Conservation (phyloP, 768 basidiomycete genomes). For the Chalciporus chontae region DNA sequence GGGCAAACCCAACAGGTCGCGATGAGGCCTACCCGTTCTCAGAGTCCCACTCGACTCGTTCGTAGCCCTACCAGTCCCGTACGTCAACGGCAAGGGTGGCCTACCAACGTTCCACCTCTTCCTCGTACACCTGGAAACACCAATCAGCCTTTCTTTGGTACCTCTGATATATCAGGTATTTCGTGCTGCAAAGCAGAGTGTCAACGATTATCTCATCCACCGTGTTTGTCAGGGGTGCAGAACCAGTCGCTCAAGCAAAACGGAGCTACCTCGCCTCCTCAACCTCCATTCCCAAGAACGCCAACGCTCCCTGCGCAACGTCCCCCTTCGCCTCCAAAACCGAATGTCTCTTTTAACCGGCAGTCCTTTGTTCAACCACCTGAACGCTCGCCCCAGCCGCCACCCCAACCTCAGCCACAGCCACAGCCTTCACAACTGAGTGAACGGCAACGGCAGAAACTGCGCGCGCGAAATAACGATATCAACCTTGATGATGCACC, state of each 20-base stretch:
- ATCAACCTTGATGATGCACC: slow-evolving; percentile 43
- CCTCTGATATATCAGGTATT: slow-evolving; percentile 8
- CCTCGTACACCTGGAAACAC: slow-evolving; percentile 23
- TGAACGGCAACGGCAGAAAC: slow-evolving; percentile 26
- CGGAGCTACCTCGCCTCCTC: slow-evolving; percentile 8
- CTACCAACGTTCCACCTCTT: slow-evolving; percentile 26
- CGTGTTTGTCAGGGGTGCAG: background rate
- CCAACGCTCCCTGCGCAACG: slow-evolving; percentile 14
- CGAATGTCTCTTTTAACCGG: slow-evolving; percentile 20
- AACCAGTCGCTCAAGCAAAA: slow-evolving; percentile 10
- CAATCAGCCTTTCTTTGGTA: slow-evolving; percentile 12
- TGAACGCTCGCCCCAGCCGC: slow-evolving; percentile 7
- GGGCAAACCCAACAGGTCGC: slow-evolving; percentile 7
- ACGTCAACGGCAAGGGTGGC: slow-evolving; percentile 21
- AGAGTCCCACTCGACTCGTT: slow-evolving; percentile 12
- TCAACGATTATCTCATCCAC: slow-evolving; percentile 7
- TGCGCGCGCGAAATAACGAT: slow-evolving; percentile 16
- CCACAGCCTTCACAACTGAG: slow-evolving; percentile 16
- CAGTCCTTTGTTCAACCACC: slow-evolving; percentile 11
- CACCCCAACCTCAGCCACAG: slow-evolving; percentile 7
- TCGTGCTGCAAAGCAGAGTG: background rate
- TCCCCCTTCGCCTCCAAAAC: slow-evolving; percentile 20
- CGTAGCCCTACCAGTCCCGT: slow-evolving; percentile 11
- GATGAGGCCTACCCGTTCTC: slow-evolving; percentile 1
- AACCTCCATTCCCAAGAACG: slow-evolving; percentile 21